phyloP scores from a whole-genome alignment of 306 rosid species.

The Vigna nakashimae region DNA sequence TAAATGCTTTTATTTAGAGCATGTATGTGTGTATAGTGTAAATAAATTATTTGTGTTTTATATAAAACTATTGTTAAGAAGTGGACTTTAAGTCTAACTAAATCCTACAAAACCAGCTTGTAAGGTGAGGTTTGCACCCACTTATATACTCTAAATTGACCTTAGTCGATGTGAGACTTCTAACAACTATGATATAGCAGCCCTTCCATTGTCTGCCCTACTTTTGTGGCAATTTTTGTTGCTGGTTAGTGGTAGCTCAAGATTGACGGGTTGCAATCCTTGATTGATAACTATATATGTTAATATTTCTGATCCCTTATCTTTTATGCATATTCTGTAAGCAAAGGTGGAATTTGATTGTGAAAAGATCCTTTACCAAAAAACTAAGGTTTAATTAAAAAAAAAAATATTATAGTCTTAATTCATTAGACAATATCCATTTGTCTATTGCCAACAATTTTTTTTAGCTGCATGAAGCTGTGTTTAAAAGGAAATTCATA shows the following conservation, averaged over 20 bases:
- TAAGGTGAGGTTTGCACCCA: no score
- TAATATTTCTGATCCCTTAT: no score
- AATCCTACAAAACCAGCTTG: no score
- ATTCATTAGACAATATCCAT: background rate
- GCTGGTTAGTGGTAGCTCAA: background rate
- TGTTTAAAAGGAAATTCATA: background rate
- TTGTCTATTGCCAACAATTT: background rate
- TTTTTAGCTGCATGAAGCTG: background rate
- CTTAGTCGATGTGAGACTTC: no score
- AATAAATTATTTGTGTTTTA: background rate
- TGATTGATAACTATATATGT: background rate
- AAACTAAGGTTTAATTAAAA: no score
- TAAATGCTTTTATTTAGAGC: background rate
- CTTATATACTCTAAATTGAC: no score
- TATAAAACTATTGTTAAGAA: background rate
- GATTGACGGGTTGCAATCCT: background rate
- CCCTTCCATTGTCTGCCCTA: background rate
- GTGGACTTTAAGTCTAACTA: no score
- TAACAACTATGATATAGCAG: background rate
- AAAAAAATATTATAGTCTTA: no score
- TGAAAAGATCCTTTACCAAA: no score
- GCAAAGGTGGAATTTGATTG: no score
- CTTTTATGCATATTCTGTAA: no score
- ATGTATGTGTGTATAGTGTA: background rate
- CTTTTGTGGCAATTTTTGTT: background rate